Evolutionary conservation across 192 early-diverging fungal species (phyloP).

Genomic region (Spinellus fusiger): DNA sequence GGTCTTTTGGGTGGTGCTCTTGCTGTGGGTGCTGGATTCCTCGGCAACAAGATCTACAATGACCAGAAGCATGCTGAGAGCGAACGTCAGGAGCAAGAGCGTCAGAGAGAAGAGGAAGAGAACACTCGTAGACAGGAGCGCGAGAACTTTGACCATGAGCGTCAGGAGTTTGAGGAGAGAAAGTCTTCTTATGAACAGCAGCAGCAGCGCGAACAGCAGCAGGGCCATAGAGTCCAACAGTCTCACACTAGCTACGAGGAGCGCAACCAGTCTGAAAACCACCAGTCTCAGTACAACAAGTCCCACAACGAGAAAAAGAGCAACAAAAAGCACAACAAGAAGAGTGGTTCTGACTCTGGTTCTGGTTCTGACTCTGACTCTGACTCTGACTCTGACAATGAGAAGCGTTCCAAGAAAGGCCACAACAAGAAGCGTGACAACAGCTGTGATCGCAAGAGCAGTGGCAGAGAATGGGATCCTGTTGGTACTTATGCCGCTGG

Average conservation of each 20-base stretch:
- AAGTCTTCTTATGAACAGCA: background rate
- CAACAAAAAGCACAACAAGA: background rate
- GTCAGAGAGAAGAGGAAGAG: conserved; percentile 20
- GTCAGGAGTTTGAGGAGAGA: background rate
- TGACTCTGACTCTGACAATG: background rate
- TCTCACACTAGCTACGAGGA: background rate
- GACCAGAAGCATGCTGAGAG: conserved; percentile 31
- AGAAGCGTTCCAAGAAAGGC: background rate
- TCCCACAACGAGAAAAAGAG: background rate
- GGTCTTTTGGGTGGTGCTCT: conserved; percentile 36
- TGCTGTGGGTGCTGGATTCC: conserved; percentile 36
- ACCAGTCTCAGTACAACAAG: background rate
- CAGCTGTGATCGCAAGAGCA: background rate
- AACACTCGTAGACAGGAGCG: conserved; percentile 11
- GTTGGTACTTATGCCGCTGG: conserved; percentile 43
- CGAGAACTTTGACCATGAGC: conserved; percentile 10
- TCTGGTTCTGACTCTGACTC: background rate
- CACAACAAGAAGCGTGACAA: conserved; percentile 10
- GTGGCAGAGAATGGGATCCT: conserved; percentile 34
- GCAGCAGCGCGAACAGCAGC: background rate
- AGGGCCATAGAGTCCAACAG: background rate
- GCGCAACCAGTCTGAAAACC: background rate
- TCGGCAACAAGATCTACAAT: conserved; percentile 36
- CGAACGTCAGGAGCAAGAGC: conserved; percentile 22
- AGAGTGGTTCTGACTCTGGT: background rate